These are phyloP conservation scores for Gossypium laxum DNA, from an alignment of 441 rosid genomes.

Conservation along the genomic window DNA sequence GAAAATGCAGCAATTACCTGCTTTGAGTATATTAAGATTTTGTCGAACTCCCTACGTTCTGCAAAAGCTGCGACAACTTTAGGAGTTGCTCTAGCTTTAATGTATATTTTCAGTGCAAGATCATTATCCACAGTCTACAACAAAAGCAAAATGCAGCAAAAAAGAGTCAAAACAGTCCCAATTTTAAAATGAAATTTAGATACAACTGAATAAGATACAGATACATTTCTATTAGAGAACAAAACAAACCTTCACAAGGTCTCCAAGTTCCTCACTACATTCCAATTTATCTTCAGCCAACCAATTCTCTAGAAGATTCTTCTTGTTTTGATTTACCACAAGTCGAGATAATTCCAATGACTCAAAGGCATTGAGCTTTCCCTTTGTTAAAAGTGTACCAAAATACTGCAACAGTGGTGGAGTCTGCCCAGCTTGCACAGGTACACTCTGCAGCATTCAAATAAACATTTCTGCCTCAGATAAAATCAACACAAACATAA, in stretches of 20 bases:
- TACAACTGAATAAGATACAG: neutral
- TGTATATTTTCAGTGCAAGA: slow-evolving; percentile 88
- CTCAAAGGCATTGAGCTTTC: slow-evolving; percentile 92
- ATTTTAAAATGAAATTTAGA: neutral
- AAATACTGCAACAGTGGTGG: slow-evolving; percentile 96
- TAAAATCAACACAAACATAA: slow-evolving; percentile 3
- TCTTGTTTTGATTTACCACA: slow-evolving; percentile 97
- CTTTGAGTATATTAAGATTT: slow-evolving; percentile 90
- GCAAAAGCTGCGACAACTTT: slow-evolving; percentile 99
- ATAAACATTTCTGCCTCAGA: neutral
- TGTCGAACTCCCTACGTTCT: slow-evolving; percentile 98
- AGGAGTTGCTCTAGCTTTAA: slow-evolving; percentile 99
- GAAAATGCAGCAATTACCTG: slow-evolving; percentile 45
- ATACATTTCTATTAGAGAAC: neutral
- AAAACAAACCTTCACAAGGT: slow-evolving; percentile 84
- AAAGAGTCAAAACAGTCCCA: neutral
- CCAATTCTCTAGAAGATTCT: slow-evolving; percentile 95
- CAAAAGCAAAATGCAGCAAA: slow-evolving; percentile 12
- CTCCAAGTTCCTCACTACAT: slow-evolving; percentile 99
- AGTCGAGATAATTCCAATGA: slow-evolving; percentile 96
- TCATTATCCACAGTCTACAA: slow-evolving; percentile 98
- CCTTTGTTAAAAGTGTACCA: slow-evolving; percentile 92
- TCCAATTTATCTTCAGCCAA: slow-evolving; percentile 97
- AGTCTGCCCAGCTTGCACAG: slow-evolving; percentile 97
- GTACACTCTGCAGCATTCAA: slow-evolving; percentile 72